Evolutionary conservation across 2,329 filamentous ascomycete genomes (phyloP), one percentile per base, ranked within the genome.

Genomic region (Ilyonectria destructans): DNA sequence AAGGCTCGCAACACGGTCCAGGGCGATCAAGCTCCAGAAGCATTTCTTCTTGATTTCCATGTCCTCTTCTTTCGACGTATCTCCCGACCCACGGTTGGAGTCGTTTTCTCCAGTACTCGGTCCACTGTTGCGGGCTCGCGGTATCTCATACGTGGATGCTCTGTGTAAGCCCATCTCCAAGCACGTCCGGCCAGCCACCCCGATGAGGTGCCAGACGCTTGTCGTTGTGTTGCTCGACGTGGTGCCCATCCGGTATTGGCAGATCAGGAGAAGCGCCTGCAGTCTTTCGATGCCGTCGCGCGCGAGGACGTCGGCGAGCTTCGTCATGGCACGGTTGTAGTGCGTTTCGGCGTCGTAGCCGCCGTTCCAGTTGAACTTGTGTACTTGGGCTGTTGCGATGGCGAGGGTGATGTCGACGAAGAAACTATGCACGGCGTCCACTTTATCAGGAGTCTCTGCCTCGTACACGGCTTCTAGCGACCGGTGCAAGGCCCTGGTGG

Each of bases 191-290:
- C 81, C 81, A 1, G 82, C 82, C 8, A 83, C 79, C 0, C 83
- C 82, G 13, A 85, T 82, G 2, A 84, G 76, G 68, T 85, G 83
- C 83, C 83, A 85, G 31, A 85, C 79, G 59, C 82, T 83, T 1
- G 79, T 77, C 0, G 79, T 80, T 1, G 78, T 79, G 31, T 82
- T 78, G 21, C 80, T 80, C 0, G 81, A 80, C 0, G 81, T 82
- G 2, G 79, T 84, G 0, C 80, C 79, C 71, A 83, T 80, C 4
- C 82, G 75, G 67, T 83, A 85, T 55, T 85, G 82, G 17, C 82
- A 84, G 2, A 85, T 74, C 6, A 85, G 67, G 0, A 85, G 67
- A 33, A 85, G 73, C 1, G 82, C 83, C 67, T 85, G 83, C 7
- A 85, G 60, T 1, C 80, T 77, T 54, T 78, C 72, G 4, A 83